Conservation (phyloP, 495 filamentous ascomycete genomes). For the Tetracladium setigerum region DNA sequence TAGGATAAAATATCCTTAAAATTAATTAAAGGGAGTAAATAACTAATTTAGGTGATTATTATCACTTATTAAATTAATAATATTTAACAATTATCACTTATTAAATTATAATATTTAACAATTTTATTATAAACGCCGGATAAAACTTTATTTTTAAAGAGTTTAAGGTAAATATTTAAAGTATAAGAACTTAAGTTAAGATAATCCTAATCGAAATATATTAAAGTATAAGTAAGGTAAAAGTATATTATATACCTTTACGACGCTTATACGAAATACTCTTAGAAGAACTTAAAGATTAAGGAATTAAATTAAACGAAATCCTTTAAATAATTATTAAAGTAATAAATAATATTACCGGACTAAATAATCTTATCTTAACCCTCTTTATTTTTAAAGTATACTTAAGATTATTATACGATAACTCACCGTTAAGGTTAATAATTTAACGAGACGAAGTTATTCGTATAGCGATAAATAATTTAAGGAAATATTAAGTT, state of each 20-base stretch:
- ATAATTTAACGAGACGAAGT: conserved; percentile 1
- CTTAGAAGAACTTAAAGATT: conserved; percentile 1
- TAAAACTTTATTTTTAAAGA: conserved; percentile 19
- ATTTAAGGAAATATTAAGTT: conserved; percentile 4
- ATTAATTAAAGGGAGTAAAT: too few species aligned
- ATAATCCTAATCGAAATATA: conserved; percentile 16
- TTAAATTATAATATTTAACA: too few species aligned
- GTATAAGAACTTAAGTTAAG: conserved; percentile 3
- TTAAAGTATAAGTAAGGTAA: conserved; percentile 16
- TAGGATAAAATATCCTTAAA: too few species aligned
- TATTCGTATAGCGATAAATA: conserved; percentile 8
- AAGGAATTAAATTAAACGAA: not conserved
- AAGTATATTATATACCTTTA: conserved; percentile 13
- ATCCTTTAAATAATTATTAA: conserved; percentile 19
- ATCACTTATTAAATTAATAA: too few species aligned
- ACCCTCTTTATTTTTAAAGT: conserved; percentile 7
- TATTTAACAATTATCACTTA: too few species aligned
- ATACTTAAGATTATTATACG: conserved; percentile 4
- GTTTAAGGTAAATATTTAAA: conserved; percentile 10
- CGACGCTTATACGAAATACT: conserved; percentile 16
- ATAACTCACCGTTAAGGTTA: not conserved
- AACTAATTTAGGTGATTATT: too few species aligned
- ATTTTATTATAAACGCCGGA: conserved; percentile 14
- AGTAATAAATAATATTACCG: conserved; percentile 13
- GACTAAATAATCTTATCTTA: conserved; percentile 10